Base-by-base conservation (phyloP, 345 rosid species). In the Melastoma malabathricum region DNA sequence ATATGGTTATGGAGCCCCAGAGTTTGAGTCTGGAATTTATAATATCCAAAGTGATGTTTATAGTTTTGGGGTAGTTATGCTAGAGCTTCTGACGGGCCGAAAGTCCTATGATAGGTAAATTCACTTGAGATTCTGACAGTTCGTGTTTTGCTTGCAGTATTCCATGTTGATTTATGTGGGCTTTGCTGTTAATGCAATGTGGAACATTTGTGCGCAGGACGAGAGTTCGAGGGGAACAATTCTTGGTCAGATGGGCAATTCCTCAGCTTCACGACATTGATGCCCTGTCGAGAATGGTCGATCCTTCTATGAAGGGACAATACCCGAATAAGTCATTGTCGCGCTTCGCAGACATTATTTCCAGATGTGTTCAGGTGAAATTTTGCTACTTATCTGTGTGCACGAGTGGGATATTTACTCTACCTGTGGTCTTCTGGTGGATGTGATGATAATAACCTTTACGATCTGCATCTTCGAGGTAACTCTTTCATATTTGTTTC, bases 51-150 rank as follows among this genome's bases (percentile, higher is more conserved):
- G 99, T 69, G 99, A 93, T 67, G 89, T 88, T 49, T 93, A 70
- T 67, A 88, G 99, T 74, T 93, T 93, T 68, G 99, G 99, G 8
- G 97, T 85, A 47, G 95, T 88, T 53, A 93, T 93, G 99, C 57
- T 93, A 48, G 99, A 93, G 67, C 89, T 93, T 66, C 74, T 93
- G 72, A 93, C 97, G 0, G 99, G 95, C 60, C 75, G 95, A 50
- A 81, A 76, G 68, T 83, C 95, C 57, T 38, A 81, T 60, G 99
- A 93, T 69, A 83, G 75, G 99, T 93, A 72, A 64, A 31, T 34
- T 34, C 41, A 12, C 41, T 34, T 12, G 12, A 34, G 41, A 34
- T 34, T 34, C 41, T 12, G 12, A 34, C 41, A 8, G 10, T 34
- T 34, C 41, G 9, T 34, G 41, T 8, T 6, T 34, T 34, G 12